phyloP scores from a whole-genome alignment of 2,329 filamentous ascomycete genomes.

The Penicillium occitanis region DNA sequence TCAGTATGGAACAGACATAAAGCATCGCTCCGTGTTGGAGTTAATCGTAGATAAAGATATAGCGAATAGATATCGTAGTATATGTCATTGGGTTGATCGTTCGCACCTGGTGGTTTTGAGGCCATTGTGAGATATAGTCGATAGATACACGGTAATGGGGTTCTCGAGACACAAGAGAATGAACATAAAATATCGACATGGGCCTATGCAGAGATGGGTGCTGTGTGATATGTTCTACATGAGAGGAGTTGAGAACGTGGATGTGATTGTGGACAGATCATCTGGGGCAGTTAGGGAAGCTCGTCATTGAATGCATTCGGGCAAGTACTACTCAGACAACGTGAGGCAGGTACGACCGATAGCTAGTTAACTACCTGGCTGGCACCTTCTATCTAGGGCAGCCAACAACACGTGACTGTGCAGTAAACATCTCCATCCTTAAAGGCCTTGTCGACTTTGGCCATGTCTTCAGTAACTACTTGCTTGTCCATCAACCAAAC shows the following conservation, averaged over 20 bases:
- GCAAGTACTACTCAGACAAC: neutral
- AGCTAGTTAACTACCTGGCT: neutral
- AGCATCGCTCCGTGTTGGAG: neutral
- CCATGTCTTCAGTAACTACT: neutral
- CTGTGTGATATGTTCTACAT: neutral
- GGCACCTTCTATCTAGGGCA: constrained; percentile 2
- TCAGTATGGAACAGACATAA: constrained; percentile 11
- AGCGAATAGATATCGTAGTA: neutral
- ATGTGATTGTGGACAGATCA: neutral
- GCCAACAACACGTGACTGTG: neutral
- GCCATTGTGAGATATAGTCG: constrained; percentile 9
- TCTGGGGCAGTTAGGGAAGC: neutral
- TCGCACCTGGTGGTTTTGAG: constrained; percentile 10
- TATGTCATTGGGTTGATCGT: neutral
- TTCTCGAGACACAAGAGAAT: neutral
- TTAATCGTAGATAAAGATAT: neutral
- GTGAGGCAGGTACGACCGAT: constrained; percentile 4
- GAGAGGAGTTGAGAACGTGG: neutral
- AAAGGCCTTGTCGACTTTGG: neutral
- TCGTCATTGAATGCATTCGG: neutral
- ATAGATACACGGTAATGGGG: neutral
- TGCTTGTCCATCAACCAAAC: neutral
- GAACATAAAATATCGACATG: neutral
- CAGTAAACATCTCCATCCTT: neutral
- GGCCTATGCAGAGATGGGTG: constrained; percentile 7